Conservation (phyloP, 306 rosid genomes). For the Malus orientalis region DNA sequence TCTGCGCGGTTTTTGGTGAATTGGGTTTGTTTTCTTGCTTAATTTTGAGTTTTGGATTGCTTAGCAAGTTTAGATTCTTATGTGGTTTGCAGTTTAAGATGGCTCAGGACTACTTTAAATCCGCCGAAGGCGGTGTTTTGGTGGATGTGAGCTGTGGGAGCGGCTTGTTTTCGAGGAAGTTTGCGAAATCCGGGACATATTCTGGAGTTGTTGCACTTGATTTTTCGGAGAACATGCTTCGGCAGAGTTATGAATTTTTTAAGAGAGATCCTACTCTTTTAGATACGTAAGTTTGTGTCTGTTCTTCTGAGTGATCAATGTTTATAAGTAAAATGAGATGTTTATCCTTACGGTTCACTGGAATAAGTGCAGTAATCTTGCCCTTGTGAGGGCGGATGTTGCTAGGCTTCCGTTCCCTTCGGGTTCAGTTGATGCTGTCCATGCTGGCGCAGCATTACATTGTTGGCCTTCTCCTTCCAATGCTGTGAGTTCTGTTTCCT, state of each 20-base stretch:
- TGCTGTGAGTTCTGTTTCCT: conserved; percentile 56
- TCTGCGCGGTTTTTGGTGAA: not conserved
- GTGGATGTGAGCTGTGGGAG: conserved; percentile 94
- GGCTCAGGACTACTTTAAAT: conserved; percentile 77
- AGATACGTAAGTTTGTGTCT: conserved; percentile 28
- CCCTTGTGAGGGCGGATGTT: conserved; percentile 95
- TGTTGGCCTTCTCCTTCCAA: conserved; percentile 98
- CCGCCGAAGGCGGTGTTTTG: conserved; percentile 68
- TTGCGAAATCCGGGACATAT: conserved; percentile 60
- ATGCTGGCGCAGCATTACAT: conserved; percentile 94
- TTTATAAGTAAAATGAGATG: not conserved
- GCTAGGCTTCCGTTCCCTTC: conserved; percentile 88
- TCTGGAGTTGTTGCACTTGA: conserved; percentile 79
- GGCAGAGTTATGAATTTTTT: conserved; percentile 77
- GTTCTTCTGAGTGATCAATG: not conserved
- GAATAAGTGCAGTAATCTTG: conserved; percentile 65
- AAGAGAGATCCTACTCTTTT: conserved; percentile 56
- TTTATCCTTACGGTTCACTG: conserved; percentile 11
- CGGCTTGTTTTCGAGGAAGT: conserved; percentile 84
- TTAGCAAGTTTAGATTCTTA: not conserved
- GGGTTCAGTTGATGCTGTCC: conserved; percentile 85
- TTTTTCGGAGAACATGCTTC: conserved; percentile 93
- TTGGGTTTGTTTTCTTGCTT: too few relatives aligned
- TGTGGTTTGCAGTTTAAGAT: conserved; percentile 58
- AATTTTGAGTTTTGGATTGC: too few relatives aligned